Conservation (phyloP, 78 protist species). For the Dictyostelium discoideum region DNA sequence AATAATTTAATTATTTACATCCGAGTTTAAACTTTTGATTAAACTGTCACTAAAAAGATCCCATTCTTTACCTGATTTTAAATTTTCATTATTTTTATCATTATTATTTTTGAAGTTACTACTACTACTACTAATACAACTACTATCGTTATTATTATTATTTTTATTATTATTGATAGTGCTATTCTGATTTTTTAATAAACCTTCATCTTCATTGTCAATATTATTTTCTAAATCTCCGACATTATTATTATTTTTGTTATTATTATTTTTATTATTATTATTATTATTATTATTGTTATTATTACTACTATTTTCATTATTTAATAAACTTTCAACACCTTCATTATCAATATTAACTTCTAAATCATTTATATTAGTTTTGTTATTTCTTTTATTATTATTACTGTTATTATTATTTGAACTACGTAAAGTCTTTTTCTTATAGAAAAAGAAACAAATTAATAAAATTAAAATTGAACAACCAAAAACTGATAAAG, state of each 20-base stretch:
- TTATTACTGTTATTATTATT: background rate
- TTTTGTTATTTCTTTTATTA: background rate
- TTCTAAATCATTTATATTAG: background rate
- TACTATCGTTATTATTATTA: too few species aligned
- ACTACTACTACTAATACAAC: background rate
- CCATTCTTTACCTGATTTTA: slow-evolving; percentile 6
- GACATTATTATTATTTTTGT: background rate
- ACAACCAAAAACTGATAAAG: background rate
- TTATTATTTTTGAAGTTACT: background rate
- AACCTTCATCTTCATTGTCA: background rate
- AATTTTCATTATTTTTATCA: background rate
- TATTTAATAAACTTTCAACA: background rate
- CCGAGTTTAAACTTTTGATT: background rate
- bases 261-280: background rate
- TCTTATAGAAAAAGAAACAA: slow-evolving; percentile 8
- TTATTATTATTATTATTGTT: background rate
- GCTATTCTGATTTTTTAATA: too few species aligned
- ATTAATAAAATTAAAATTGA: background rate
- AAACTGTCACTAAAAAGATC: slow-evolving; percentile 5
- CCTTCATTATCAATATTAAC: background rate
- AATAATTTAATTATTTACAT: background rate
- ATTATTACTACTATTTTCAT: background rate
- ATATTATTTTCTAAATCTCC: background rate
- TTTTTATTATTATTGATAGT: background rate
- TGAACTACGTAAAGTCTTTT: background rate